A percentile compares a stretch with the other conserved stretches of the same genome.
These are phyloP conservation scores for Leishmania major DNA, from an alignment of 208 protist species.

Conservation along the genomic window DNA sequence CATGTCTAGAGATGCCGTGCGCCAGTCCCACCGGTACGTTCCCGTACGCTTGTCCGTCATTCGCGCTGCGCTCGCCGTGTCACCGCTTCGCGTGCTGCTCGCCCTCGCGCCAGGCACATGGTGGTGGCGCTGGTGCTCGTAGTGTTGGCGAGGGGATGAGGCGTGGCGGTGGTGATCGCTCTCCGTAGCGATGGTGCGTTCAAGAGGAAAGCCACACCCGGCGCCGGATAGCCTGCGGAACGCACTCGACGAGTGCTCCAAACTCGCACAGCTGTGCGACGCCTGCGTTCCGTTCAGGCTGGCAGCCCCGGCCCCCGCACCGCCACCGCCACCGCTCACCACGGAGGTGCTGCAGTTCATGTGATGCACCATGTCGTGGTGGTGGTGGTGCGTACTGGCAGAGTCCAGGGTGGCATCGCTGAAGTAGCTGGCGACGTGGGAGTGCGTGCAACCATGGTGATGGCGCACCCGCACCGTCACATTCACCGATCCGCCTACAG, in stretches of 20 bases:
- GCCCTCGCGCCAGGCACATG: slow-evolving; percentile 4
- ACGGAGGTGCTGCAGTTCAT: neutral
- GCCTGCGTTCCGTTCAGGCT: slow-evolving; percentile 4
- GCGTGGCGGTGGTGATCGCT: neutral
- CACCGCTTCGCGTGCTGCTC: slow-evolving; percentile 39
- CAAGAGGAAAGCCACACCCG: neutral
- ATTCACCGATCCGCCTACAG: slow-evolving; percentile 22
- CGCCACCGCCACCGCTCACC: slow-evolving; percentile 10
- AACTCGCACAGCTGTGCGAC: slow-evolving; percentile 23
- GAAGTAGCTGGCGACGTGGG: slow-evolving; percentile 30
- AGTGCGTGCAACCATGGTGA: slow-evolving; percentile 18
- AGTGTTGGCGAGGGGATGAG: neutral
- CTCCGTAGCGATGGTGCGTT: neutral
- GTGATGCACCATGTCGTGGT: neutral
- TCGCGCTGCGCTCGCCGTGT: slow-evolving; percentile 30
- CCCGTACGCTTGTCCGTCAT: slow-evolving; percentile 23
- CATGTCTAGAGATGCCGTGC: slow-evolving; percentile 29
- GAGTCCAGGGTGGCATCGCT: slow-evolving; percentile 31
- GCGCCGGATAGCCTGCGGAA: slow-evolving; percentile 2
- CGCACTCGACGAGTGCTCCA: slow-evolving; percentile 8
- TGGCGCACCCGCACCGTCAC: slow-evolving; percentile 39
- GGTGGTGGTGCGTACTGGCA: slow-evolving; percentile 6
- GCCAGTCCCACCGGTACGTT: slow-evolving; percentile 57
- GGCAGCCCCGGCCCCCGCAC: neutral
- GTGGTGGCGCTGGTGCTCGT: slow-evolving; percentile 7